Conservation (phyloP, 345 rosid species). For the Euphorbia pulcherrima region DNA sequence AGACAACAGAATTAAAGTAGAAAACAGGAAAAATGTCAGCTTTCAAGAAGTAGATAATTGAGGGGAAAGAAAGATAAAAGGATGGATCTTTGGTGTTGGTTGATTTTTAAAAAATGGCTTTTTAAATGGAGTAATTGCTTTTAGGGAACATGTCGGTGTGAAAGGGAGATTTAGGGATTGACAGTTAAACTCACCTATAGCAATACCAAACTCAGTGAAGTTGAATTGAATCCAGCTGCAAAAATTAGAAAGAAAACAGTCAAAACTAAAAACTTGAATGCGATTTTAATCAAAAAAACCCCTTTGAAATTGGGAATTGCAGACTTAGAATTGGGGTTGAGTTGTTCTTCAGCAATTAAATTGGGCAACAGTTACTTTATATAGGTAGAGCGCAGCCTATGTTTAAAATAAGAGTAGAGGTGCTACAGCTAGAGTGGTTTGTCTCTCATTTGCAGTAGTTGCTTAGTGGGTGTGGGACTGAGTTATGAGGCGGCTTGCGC, state of each 20-base stretch:
- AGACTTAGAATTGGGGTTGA: slow-evolving; percentile 22
- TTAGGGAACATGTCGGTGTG: slow-evolving; percentile 56
- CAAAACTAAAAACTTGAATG: slow-evolving; percentile 14
- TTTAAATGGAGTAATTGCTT: slow-evolving; percentile 17
- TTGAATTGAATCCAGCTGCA: background rate
- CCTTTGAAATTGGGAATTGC: slow-evolving; percentile 33
- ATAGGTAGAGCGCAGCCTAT: slow-evolving; percentile 5
- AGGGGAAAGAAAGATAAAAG: slow-evolving; percentile 9
- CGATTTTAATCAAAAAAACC: slow-evolving; percentile 34
- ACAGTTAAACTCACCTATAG: slow-evolving; percentile 27
- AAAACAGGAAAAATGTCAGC: slow-evolving; percentile 29
- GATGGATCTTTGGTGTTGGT: slow-evolving; percentile 4
- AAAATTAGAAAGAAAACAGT: background rate
- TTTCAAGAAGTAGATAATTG: slow-evolving; percentile 18
- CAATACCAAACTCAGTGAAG: slow-evolving; percentile 9
- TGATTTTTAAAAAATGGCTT: background rate
- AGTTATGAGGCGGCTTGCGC: slow-evolving; percentile 30
- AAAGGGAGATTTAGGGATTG: slow-evolving; percentile 27
- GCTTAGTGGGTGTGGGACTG: background rate
- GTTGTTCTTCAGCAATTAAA: slow-evolving; percentile 5
- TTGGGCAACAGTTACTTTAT: slow-evolving; percentile 6
- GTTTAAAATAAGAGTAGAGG: too few relatives aligned
- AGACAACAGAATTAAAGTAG: background rate
- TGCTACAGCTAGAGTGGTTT: too few relatives aligned
- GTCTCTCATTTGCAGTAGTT: too few relatives aligned